Conservation (phyloP, 805 yeast species). For the Yarrowia alimentaria region DNA sequence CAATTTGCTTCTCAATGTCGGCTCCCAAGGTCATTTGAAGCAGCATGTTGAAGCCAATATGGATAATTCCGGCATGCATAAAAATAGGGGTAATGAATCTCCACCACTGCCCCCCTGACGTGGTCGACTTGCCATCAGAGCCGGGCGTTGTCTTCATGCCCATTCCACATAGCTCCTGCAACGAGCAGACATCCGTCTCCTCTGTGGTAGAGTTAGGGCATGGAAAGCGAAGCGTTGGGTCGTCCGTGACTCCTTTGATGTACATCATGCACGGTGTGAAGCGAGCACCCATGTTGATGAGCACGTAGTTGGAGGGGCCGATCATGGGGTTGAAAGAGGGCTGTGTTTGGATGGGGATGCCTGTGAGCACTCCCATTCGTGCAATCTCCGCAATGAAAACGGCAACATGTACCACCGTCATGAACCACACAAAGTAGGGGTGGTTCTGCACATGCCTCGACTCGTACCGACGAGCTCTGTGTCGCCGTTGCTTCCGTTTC, state of each 20-base stretch:
- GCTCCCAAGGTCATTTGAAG: slow-evolving; percentile 62
- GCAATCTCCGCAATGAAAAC: slow-evolving; percentile 64
- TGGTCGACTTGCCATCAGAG: slow-evolving; percentile 40
- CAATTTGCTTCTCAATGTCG: slow-evolving; percentile 57
- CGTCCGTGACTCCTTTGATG: slow-evolving; percentile 51
- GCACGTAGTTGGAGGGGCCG: slow-evolving; percentile 67
- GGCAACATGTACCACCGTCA: slow-evolving; percentile 43
- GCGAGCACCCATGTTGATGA: slow-evolving; percentile 68
- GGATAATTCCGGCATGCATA: slow-evolving; percentile 71
- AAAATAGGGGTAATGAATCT: slow-evolving; percentile 67
- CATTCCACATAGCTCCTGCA: slow-evolving; percentile 61
- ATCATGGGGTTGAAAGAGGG: slow-evolving; percentile 78
- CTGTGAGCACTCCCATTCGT: slow-evolving; percentile 57
- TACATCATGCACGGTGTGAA: slow-evolving; percentile 68
- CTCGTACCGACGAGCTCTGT: slow-evolving; percentile 15
- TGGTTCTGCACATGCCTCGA: slow-evolving; percentile 22
- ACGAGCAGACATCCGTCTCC: slow-evolving; percentile 55
- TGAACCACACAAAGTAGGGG: slow-evolving; percentile 38
- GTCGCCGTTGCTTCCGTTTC: slow-evolving; percentile 22
- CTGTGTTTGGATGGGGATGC: slow-evolving; percentile 61
- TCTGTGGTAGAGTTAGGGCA: slow-evolving; percentile 64
- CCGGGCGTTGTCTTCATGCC: slow-evolving; percentile 33
- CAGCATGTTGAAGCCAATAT: slow-evolving; percentile 60
- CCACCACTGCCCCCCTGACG: slow-evolving; percentile 56
- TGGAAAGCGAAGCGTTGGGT: slow-evolving; percentile 51